Evolutionary conservation across 495 filamentous ascomycete species (phyloP).

Genomic region (Xylaria venustula): DNA sequence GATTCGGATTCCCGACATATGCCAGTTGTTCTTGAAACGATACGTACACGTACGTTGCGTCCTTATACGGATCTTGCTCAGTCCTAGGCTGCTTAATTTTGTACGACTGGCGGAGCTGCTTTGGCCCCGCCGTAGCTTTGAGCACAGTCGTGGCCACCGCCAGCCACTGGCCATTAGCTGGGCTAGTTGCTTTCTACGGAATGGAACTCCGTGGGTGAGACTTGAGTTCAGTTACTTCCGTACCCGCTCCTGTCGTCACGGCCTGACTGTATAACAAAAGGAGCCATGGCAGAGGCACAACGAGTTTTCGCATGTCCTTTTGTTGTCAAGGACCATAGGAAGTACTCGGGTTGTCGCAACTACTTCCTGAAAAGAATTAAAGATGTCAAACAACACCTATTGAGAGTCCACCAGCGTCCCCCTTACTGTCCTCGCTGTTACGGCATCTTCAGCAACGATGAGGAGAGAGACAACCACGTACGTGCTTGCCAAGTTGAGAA

Average conservation of each 20-base stretch:
- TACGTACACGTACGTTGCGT: too few species aligned
- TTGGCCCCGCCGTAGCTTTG: not conserved
- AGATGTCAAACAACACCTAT: not conserved
- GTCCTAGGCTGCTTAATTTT: too few species aligned
- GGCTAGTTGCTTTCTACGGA: too few species aligned
- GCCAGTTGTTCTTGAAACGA: too few species aligned
- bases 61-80: too few species aligned
- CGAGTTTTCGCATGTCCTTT: not conserved
- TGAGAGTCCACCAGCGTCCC: not conserved
- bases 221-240: not conserved
- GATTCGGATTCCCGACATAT: too few species aligned
- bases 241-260: not conserved
- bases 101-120: not conserved
- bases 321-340: not conserved
- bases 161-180: too few species aligned
- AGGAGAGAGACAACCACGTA: not conserved
- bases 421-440: not conserved
- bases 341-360: not conserved
- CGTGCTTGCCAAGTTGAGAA: not conserved
- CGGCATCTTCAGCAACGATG: not conserved
- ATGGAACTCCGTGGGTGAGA: too few species aligned
- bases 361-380: not conserved
- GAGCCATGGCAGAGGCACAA: not conserved
- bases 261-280: not conserved
- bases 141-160: not conserved